phyloP scores from a whole-genome alignment of 495 filamentous ascomycete species.

The Podospora conica region DNA sequence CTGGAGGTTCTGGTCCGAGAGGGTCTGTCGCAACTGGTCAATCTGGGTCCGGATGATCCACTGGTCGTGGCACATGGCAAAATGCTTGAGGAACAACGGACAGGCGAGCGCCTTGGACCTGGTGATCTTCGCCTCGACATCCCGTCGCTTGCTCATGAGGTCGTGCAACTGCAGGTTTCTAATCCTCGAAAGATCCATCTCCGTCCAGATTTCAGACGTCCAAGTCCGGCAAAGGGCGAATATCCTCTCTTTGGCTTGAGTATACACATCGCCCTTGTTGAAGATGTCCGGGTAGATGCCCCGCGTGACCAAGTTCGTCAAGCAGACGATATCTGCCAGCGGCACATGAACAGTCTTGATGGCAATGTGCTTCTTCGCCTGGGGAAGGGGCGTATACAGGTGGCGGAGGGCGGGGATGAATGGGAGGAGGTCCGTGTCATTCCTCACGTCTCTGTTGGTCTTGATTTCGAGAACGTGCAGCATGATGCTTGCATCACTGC shows the following conservation, averaged over 20 bases:
- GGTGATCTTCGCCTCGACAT: slow-evolving; percentile 52
- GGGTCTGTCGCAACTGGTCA: slow-evolving; percentile 69
- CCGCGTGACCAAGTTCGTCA: slow-evolving; percentile 69
- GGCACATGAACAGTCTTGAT: slow-evolving; percentile 60
- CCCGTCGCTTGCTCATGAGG: slow-evolving; percentile 59
- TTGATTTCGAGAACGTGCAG: slow-evolving; percentile 74
- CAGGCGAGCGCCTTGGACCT: slow-evolving; percentile 58
- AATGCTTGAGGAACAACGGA: slow-evolving; percentile 77
- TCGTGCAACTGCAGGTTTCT: slow-evolving; percentile 73
- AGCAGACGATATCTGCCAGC: slow-evolving; percentile 67
- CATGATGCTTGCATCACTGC: slow-evolving; percentile 52
- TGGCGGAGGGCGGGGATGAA: slow-evolving; percentile 62
- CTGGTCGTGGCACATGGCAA: slow-evolving; percentile 89
- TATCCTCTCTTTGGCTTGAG: slow-evolving; percentile 54
- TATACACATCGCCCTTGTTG: slow-evolving; percentile 35
- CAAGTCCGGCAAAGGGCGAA: slow-evolving; percentile 59
- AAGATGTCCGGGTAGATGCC: slow-evolving; percentile 51
- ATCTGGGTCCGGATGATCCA: slow-evolving; percentile 93
- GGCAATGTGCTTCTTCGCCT: slow-evolving; percentile 50
- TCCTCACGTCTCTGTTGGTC: slow-evolving; percentile 52
- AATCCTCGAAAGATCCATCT: slow-evolving; percentile 74
- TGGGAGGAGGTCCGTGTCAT: slow-evolving; percentile 72
- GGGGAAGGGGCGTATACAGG: slow-evolving; percentile 55
- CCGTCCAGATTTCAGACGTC: slow-evolving; percentile 70
- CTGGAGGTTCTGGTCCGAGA: slow-evolving; percentile 95